Evolutionary conservation across 1,284 basidiomycete species (phyloP).

Genomic region (Calocybe gambosa): DNA sequence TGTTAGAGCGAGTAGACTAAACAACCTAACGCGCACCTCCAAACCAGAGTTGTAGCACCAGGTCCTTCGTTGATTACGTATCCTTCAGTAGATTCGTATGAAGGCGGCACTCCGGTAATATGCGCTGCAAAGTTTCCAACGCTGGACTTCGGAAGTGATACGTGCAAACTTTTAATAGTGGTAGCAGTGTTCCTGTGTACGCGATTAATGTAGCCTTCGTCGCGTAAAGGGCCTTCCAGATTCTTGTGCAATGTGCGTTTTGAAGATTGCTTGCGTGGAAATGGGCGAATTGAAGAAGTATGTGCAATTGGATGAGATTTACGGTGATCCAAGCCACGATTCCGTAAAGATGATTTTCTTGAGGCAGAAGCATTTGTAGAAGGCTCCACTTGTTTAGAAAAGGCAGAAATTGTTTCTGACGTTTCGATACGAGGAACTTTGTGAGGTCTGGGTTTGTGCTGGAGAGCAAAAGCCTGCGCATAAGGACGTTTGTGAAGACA

Average conservation of each 20-base stretch:
- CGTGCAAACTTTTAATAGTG: slow-evolving; percentile 25
- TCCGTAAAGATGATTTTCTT: slow-evolving; percentile 21
- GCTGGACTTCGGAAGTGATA: slow-evolving; percentile 30
- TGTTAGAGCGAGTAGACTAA: slow-evolving; percentile 2
- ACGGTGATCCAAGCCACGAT: slow-evolving; percentile 5
- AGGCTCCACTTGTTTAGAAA: slow-evolving; percentile 13
- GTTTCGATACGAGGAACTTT: slow-evolving; percentile 25
- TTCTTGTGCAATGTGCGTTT: slow-evolving; percentile 13
- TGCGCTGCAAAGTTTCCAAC: slow-evolving; percentile 32
- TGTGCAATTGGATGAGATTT: slow-evolving; percentile 10
- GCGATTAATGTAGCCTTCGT: slow-evolving; percentile 27
- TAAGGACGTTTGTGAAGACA: slow-evolving; percentile 32
- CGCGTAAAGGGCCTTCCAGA: slow-evolving; percentile 29
- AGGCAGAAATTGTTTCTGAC: slow-evolving; percentile 19
- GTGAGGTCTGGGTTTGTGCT: slow-evolving; percentile 14
- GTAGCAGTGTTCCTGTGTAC: slow-evolving; percentile 24
- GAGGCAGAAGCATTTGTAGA: slow-evolving; percentile 9
- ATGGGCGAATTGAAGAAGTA: not conserved
- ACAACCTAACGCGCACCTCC: slow-evolving; percentile 26
- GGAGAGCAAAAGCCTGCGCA: slow-evolving; percentile 24
- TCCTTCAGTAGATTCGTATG: slow-evolving; percentile 30
- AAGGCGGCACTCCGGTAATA: slow-evolving; percentile 25
- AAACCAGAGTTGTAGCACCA: slow-evolving; percentile 20
- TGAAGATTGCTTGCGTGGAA: slow-evolving; percentile 14
- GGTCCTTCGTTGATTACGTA: slow-evolving; percentile 18